Evolutionary conservation across 2,329 filamentous ascomycete species (phyloP).

Genomic region (Monilinia aucupariae): DNA sequence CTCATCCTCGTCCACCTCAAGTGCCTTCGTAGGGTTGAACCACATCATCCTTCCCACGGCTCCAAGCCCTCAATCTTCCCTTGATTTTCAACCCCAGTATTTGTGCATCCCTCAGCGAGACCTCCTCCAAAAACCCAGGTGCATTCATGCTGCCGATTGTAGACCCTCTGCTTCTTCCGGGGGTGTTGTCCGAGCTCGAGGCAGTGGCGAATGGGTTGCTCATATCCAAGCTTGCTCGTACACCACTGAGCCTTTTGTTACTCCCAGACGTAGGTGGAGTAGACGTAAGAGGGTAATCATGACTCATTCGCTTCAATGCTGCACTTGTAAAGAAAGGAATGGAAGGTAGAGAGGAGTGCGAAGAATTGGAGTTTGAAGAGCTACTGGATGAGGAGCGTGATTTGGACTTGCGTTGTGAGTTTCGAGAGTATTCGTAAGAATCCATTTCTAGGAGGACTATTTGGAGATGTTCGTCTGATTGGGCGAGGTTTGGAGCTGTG

Average conservation of each 20-base stretch:
- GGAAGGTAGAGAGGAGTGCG: not conserved
- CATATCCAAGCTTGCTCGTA: not conserved
- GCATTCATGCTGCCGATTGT: not conserved
- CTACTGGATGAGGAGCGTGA: constrained; percentile 1
- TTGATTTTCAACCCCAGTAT: constrained; percentile 11
- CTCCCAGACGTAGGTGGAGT: not conserved
- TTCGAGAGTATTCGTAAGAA: constrained; percentile 5
- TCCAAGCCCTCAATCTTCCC: constrained; percentile 15
- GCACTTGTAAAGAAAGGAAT: not conserved
- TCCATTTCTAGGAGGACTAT: constrained; percentile 20
- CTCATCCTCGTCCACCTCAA: not conserved
- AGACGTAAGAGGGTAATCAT: not conserved
- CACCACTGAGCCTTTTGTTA: not conserved
- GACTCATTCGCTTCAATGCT: not conserved
- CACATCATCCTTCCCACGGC: not conserved
- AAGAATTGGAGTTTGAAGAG: constrained; percentile 4
- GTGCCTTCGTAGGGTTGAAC: not conserved
- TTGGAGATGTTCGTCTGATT: constrained; percentile 15
- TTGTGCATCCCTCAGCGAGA: not conserved
- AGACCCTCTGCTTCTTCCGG: not conserved
- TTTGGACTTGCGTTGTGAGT: constrained; percentile 4
- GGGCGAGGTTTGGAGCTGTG: constrained; percentile 11
- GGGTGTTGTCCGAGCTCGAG: not conserved
- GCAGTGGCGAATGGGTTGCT: not conserved
- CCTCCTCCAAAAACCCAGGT: not conserved